Base-by-base conservation (phyloP, 768 basidiomycete species). In the Auricularia cornea region DNA sequence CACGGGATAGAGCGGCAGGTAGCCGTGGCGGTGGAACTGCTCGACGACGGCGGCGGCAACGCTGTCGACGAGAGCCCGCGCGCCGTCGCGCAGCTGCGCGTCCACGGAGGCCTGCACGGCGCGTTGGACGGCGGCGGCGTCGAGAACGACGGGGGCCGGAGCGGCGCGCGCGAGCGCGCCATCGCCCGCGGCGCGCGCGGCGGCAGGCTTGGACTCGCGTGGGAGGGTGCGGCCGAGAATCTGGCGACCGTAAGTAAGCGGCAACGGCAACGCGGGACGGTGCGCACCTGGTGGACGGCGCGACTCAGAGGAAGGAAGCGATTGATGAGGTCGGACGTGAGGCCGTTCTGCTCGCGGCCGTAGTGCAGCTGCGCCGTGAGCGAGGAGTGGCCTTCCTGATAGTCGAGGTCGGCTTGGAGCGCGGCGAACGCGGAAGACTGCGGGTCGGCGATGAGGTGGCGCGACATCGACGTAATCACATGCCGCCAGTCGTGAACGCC, bases 201-300 rank as follows among this genome's bases (percentile, higher is more conserved):
- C 10, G 35, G 8, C 35, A 14, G 35, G 8, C 35, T 35, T 8
- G 14, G 35, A 10, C 14, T 35, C 76, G 14, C 82, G 8, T 35
- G 35, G 35, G 35, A 35, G 10, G 35, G 35, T 35, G 35, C 35
- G 35, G 10, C 14, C 14, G 35, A 35, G 35, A 10, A 35, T 35
- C 35, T 35, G 35, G 35, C 11, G 12, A 18, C 23, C 23, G 44
- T 20, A 14, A 23, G 20, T 18, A 48, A 6, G 12, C 18, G 23
- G 44, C 44, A 5, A 10, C 12, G 11, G 23, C 18, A 23, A 5
- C 16, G 44, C 18, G 23, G 5, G 12, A 18, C 20, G 10, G 5
- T 14, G 18, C 44, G 44, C 23, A 48, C 44, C 44, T 48, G 11
- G 44, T 48, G 44, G 5, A 48, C 16, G 18, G 12, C 10, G 44